These are phyloP conservation scores for Ophiostoma angusticollis DNA, from an alignment of 2,329 filamentous ascomycete genomes.

Conservation along the genomic window DNA sequence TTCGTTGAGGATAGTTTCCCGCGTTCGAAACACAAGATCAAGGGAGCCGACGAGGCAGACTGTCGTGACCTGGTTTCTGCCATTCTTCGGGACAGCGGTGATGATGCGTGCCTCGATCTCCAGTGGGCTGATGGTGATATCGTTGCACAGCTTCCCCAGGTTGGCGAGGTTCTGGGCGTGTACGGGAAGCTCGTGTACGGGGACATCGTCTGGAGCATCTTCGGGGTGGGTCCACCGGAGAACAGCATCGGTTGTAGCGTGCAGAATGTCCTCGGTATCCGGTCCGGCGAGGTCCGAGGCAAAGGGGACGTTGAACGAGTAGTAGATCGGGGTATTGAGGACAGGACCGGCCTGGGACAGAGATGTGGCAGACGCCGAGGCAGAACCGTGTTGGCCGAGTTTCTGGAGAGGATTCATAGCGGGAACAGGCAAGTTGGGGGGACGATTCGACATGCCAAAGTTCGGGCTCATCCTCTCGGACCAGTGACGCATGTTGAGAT, in stretches of 20 bases:
- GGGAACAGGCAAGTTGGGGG: conserved; percentile 40
- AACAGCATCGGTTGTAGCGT: conserved; percentile 77
- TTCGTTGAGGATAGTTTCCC: conserved; percentile 80
- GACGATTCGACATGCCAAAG: conserved; percentile 48
- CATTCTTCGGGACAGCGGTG: conserved; percentile 63
- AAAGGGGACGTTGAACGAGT: conserved; percentile 96
- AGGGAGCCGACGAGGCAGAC: conserved; percentile 82
- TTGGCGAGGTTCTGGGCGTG: conserved; percentile 77
- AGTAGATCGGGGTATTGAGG: conserved; percentile 68
- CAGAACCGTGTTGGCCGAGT: conserved; percentile 35
- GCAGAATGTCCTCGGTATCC: conserved; percentile 86
- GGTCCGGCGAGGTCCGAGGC: conserved; percentile 84
- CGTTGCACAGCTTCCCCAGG: conserved; percentile 66
- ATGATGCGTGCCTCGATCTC: conserved; percentile 76
- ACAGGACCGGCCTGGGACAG: conserved; percentile 47
- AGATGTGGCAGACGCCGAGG: conserved; percentile 14
- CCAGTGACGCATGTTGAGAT: conserved; percentile 53
- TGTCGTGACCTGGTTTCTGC: conserved; percentile 62
- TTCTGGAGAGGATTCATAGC: conserved; percentile 46
- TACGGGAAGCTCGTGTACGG: conserved; percentile 81
- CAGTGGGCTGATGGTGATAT: conserved; percentile 58
- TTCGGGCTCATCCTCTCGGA: conserved; percentile 56
- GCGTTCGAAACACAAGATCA: conserved; percentile 78
- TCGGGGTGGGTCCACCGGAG: conserved; percentile 89
- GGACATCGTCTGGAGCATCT: conserved; percentile 70